These are phyloP conservation scores for Saussurea involucrata DNA, from an alignment of 129 eudicot species.

Conservation along the genomic window DNA sequence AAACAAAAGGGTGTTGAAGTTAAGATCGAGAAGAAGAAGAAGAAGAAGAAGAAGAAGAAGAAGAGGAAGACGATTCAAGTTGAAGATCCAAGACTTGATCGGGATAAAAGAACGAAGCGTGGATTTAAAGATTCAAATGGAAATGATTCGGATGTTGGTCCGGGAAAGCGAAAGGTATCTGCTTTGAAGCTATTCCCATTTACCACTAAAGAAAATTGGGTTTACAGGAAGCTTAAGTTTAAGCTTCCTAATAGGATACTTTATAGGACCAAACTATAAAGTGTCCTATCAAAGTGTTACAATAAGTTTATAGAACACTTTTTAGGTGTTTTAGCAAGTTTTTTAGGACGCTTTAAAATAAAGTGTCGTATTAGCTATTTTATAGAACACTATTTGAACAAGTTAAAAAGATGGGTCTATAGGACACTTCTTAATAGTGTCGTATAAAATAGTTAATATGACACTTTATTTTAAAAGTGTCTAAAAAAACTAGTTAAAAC, in stretches of 20 bases:
- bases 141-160: neutral
- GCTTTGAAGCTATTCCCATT: neutral
- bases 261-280: neutral
- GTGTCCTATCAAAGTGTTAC: neutral
- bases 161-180: neutral
- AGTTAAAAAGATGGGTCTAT: neutral
- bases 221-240: neutral
- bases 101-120: slow-evolving; percentile 13
- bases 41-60: slow-evolving; percentile 23
- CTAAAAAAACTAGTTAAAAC: neutral
- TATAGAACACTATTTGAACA: too few species aligned
- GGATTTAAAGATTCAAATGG: neutral
- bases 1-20: slow-evolving; percentile 17
- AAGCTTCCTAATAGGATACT: too few species aligned
- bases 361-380: neutral
- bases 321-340: too few species aligned
- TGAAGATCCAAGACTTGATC: slow-evolving; percentile 15
- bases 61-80: slow-evolving; percentile 12
- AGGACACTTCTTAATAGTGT: neutral
- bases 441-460: too few species aligned
- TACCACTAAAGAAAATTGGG: neutral
- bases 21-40: neutral
- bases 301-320: neutral
- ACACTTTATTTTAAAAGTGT: neutral
- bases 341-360: too few species aligned